These are phyloP conservation scores for Geotrichum histeridarum DNA, from an alignment of 1,139 yeast species.

Conservation along the genomic window DNA sequence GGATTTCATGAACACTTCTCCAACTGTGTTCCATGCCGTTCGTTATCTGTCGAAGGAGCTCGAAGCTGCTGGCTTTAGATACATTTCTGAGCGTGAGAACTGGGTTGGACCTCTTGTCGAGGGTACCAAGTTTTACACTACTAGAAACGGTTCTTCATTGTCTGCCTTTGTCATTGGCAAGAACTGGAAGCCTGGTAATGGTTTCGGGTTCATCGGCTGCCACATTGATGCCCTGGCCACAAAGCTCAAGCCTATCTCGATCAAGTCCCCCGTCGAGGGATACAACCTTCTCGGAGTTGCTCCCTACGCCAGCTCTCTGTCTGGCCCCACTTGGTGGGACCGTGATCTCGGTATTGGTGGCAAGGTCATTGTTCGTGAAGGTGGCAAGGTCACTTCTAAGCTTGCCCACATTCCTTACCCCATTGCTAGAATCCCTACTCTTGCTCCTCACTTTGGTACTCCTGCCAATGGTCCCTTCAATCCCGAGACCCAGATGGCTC, in stretches of 20 bases:
- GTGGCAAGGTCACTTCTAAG: slow-evolving; percentile 52
- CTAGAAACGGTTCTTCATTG: slow-evolving; percentile 74
- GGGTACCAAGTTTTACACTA: slow-evolving; percentile 65
- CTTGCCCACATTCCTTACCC: slow-evolving; percentile 80
- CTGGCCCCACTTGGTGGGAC: slow-evolving; percentile 73
- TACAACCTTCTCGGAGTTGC: slow-evolving; percentile 87
- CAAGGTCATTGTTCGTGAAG: slow-evolving; percentile 63
- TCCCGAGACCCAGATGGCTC: slow-evolving; percentile 80
- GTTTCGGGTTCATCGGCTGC: slow-evolving; percentile 80
- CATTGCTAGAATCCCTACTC: slow-evolving; percentile 81
- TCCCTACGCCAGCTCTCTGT: slow-evolving; percentile 88
- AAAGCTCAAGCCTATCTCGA: slow-evolving; percentile 75
- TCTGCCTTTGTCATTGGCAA: slow-evolving; percentile 76
- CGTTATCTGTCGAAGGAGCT: slow-evolving; percentile 44
- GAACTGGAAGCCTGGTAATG: slow-evolving; percentile 65
- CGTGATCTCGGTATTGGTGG: slow-evolving; percentile 91
- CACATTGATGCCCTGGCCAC: slow-evolving; percentile 86
- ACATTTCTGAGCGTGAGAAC: slow-evolving; percentile 60
- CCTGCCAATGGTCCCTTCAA: slow-evolving; percentile 77
- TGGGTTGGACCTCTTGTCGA: slow-evolving; percentile 56
- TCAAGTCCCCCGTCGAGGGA: slow-evolving; percentile 61
- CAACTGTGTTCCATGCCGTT: slow-evolving; percentile 91
- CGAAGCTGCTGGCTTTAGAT: slow-evolving; percentile 40
- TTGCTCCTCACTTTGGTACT: slow-evolving; percentile 91
- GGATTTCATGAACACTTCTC: slow-evolving; percentile 75